Base-by-base conservation (phyloP, 495 filamentous ascomycete genomes). In the Aspergillus incahuasiensis region DNA sequence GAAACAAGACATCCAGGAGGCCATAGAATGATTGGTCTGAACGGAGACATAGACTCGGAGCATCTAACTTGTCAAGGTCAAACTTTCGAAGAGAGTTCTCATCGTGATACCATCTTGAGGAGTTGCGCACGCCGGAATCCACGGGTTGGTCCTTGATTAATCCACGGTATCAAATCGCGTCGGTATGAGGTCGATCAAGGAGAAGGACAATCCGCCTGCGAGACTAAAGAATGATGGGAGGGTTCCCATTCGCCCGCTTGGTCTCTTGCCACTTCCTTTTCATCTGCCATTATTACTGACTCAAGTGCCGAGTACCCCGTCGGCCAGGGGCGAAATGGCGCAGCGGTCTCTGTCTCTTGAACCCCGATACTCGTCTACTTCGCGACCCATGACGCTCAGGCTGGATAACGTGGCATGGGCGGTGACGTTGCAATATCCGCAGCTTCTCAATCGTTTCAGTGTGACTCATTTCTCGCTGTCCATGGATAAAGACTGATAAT, bases 381-480 rank as follows among this genome's bases (percentile, higher is more conserved):
- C 43, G 43, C 9, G 21, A 24, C 6, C 41, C 12, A 47, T 19
- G 30, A 53, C 46, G 32, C 15, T 43, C 22, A 48, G 22, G 22
- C 41, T 21, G 22, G 38, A 22, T 42, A 56, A 56, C 40, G 54
- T 56, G 46, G 54, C 48, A 48, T 48, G 18, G 20, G 43, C 15
- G n/a, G 11, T 40, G 43, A 46, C 13, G 30, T 41, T 20, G 34
- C 19, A 12, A 25, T 32, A 47, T 47, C n/a, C 24, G 5, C 35
- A 16, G 20, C 48, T 21, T 38, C 3, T 6, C 30, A 46, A 28
- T 13, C 43, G 8, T 15, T 25, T 19, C 2, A 50, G 32, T n/a
- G 34, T 40, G 48, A 40, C 32, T 50, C 44, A 38, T 41, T 15
- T 13, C 13, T 11, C 16, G 9, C 28, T 42, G 16, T 25, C 52